Evolutionary conservation across 768 basidiomycete genomes (phyloP).

Genomic region (Sarcomyxa edulis): DNA sequence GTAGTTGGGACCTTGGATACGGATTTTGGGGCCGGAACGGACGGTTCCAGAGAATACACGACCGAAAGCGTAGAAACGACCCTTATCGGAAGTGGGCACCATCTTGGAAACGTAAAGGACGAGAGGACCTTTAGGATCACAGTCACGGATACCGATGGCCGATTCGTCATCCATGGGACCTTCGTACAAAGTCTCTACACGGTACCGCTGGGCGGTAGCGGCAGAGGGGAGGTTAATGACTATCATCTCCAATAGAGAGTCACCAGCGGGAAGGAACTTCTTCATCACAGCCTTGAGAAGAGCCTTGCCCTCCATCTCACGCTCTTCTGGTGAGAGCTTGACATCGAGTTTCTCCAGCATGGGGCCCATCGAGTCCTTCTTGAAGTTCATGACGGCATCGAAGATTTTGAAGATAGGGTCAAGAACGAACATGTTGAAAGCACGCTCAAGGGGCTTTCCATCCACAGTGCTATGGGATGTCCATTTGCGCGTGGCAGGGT

Average conservation of each 20-base stretch:
- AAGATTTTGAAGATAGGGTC: slow-evolving; percentile 99
- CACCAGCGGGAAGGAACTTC: slow-evolving; percentile 99
- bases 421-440: slow-evolving; percentile 97
- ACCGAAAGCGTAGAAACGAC: slow-evolving; percentile 99
- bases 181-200: slow-evolving; percentile 99
- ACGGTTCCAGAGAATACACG: slow-evolving; percentile 99
- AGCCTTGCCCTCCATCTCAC: slow-evolving; percentile 90
- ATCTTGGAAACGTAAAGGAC: slow-evolving; percentile 99
- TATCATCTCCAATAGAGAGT: slow-evolving; percentile 99
- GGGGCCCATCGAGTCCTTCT: slow-evolving; percentile 78
- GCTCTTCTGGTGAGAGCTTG: slow-evolving; percentile 82
- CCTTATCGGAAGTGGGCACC: slow-evolving; percentile 99
- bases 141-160: slow-evolving; percentile 96
- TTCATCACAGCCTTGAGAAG: slow-evolving; percentile 98
- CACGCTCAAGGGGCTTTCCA: slow-evolving; percentile 92
- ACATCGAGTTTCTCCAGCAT: slow-evolving; percentile 98
- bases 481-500: slow-evolving; percentile 96
- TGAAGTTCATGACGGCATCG: slow-evolving; percentile 98
- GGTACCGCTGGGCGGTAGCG: slow-evolving; percentile 94
- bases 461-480: slow-evolving; percentile 70
- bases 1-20: slow-evolving; percentile 99
- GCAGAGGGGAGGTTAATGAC: slow-evolving; percentile 99
- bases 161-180: slow-evolving; percentile 99
- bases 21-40: slow-evolving; percentile 94
- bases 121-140: slow-evolving; percentile 93